Evolutionary conservation across 2,329 filamentous ascomycete species (phyloP), one percentile per base, ranked within the genome.

Genomic region (Parascedosporium putredinis): DNA sequence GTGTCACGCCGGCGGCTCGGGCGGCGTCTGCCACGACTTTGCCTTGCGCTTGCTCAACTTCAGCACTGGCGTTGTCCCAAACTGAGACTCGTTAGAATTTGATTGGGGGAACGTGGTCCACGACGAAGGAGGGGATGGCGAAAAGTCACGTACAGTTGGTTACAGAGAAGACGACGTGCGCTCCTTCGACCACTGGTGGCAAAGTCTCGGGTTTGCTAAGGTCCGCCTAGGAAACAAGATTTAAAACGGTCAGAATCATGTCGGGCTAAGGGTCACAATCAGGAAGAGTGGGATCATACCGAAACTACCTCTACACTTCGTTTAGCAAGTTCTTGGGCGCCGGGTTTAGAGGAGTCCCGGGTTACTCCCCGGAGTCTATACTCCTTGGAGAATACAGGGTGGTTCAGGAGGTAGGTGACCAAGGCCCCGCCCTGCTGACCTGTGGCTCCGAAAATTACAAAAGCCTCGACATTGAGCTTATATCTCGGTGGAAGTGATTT

Each of bases 361-460:
- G 71, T 75, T 45, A 78, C 66, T 33, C 66, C 74, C 7, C 75
- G 70, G 50, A 78, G 64, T 44, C 62, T 68, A 62, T 68, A 78
- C 49, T 69, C 56, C 38, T 66, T 56, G 2, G 70, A 71, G 16
- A 78, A 65, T 2, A 59, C 56, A 1, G 67, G 55, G 54, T 76
- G 67, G 31, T 63, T 63, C 8, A 76, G 64, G 9, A 78, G 62
- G 23, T 63, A 59, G 45, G 67, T 59, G 50, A 76, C 62, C 7
- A 76, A 63, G 7, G 71, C 72, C 9, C 70, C 62, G 16, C 75
- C 74, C 58, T 78, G 75, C 31, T 72, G 66, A 52, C 74, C 73
- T 0, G 74, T 78, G 20, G 73, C 73, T 7, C 74, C 74, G 47
- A 76, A 74, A 22, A 78, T 64, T 23, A 64, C 66, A 29, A 74